Base-by-base conservation (phyloP, 345 rosid species). In the Litchi chinensis region DNA sequence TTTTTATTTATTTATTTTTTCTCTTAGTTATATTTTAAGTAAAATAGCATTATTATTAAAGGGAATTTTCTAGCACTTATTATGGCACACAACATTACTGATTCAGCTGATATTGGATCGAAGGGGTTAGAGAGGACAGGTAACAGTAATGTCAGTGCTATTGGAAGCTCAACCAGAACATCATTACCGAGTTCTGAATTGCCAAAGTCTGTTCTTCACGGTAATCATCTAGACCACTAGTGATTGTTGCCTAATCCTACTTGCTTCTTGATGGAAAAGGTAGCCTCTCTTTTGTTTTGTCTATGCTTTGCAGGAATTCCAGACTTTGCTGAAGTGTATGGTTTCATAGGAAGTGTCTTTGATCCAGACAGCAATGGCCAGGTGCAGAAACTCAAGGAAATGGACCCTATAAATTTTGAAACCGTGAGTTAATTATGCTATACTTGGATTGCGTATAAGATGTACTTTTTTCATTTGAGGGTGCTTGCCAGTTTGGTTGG, bases 101-200 rank as follows among this genome's bases (percentile, higher is more conserved):
- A 91, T 93, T 93, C 98, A 92, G 98, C 90, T 92, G 93, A 95
- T 91, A 82, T 87, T 92, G 97, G 94, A 85, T 88, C 99, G 59
- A 90, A 88, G 88, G 92, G 89, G 66, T 13, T 82, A 76, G n/a
- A 89, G 63, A 82, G 83, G 83, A 73, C 86, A 68, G 83, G 80
- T 85, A 87, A 79, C 85, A 89, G 86, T 80, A 75, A 83, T 69
- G 83, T 84, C 52, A 74, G 85, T 76, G 86, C 87, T 77, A 81
- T 85, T 81, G 94, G 83, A 81, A 89, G 83, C 86, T 83, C 88
- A 76, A 75, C 82, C 71, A 83, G 85, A 81, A 56, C 87, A 39
- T 12, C 87, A 39, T 12, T 82, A 64, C 86, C 88, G 59, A 80
- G 81, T 74, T 77, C 95, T 44, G 95, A 89, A 78, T 75, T 79